Percentiles rank a stretch among this genome's conserved stretches.
These are phyloP conservation scores for Cetradonia linearis DNA, from an alignment of 495 filamentous ascomycete genomes.

Conservation along the genomic window DNA sequence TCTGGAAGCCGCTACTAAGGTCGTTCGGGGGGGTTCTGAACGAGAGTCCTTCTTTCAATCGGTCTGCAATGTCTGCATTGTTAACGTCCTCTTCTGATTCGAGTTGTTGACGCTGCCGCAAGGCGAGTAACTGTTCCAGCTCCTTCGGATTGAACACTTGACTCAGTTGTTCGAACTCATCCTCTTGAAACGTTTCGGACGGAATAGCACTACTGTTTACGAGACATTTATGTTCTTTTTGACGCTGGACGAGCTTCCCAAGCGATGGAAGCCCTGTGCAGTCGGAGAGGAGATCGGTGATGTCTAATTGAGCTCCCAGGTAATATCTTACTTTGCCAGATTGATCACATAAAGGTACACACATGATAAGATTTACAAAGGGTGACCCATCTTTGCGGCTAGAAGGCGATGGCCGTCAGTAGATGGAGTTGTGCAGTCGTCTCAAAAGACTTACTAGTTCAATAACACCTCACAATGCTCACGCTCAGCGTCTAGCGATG, in stretches of 20 bases:
- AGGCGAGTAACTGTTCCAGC: slow-evolving; percentile 36
- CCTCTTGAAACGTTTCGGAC: slow-evolving; percentile 23
- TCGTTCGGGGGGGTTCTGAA: slow-evolving; percentile 5
- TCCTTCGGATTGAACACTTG: slow-evolving; percentile 50
- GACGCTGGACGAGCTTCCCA: slow-evolving; percentile 32
- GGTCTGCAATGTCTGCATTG: neutral
- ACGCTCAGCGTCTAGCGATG: slow-evolving; percentile 44
- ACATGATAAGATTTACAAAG: slow-evolving; percentile 57
- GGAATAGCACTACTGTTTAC: slow-evolving; percentile 1
- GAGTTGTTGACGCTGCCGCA: slow-evolving; percentile 22
- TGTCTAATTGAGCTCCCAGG: slow-evolving; percentile 52
- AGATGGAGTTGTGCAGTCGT: neutral
- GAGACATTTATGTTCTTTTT: neutral
- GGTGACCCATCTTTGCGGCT: slow-evolving; percentile 52
- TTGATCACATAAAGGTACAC: slow-evolving; percentile 51
- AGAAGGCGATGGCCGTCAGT: slow-evolving; percentile 5
- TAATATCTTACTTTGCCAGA: slow-evolving; percentile 51
- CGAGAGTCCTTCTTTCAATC: neutral
- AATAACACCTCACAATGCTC: slow-evolving; percentile 59
- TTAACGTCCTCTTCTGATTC: slow-evolving; percentile 10
- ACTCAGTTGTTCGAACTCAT: slow-evolving; percentile 44
- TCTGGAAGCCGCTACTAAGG: slow-evolving; percentile 10
- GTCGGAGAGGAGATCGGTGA: slow-evolving; percentile 43
- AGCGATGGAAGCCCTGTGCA: slow-evolving; percentile 48
- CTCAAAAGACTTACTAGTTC: slow-evolving; percentile 46